Percentiles rank a stretch among this genome's conserved stretches.
Conservation (phyloP, 257 asterid species). For the Salvia splendens region DNA sequence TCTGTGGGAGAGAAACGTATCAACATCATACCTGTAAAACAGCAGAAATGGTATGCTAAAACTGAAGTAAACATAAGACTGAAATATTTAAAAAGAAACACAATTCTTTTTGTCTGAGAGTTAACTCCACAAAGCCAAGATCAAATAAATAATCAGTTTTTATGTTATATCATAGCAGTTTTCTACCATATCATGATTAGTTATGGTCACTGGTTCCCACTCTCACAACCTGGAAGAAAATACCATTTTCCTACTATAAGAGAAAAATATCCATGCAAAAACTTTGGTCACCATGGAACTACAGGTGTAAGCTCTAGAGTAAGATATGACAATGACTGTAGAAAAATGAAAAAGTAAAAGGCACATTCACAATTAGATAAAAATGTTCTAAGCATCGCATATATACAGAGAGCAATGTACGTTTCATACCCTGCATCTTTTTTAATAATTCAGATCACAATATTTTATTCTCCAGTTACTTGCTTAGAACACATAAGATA, state of each 20-base stretch:
- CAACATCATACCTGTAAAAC: constrained; percentile 81
- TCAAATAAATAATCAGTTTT: background rate
- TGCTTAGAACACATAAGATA: constrained; percentile 4
- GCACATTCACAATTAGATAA: background rate
- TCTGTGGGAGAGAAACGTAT: constrained; percentile 64
- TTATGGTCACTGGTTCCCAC: background rate
- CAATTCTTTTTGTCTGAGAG: background rate
- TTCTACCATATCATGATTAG: background rate
- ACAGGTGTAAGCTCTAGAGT: background rate
- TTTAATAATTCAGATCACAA: constrained; percentile 9
- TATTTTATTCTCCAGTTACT: constrained; percentile 14
- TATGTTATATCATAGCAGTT: background rate
- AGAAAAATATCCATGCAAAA: background rate
- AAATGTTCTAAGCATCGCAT: constrained; percentile 13
- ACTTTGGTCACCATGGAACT: background rate
- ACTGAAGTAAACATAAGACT: constrained; percentile 1
- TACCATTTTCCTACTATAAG: background rate
- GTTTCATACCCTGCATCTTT: background rate
- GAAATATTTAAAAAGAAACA: background rate
- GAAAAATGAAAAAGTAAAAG: background rate
- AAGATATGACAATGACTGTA: background rate
- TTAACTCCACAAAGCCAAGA: constrained; percentile 5
- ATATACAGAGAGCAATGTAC: background rate
- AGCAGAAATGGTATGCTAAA: background rate
- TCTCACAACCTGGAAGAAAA: background rate